Conservation (phyloP, 768 basidiomycete species). For the Mycena belliarum region DNA sequence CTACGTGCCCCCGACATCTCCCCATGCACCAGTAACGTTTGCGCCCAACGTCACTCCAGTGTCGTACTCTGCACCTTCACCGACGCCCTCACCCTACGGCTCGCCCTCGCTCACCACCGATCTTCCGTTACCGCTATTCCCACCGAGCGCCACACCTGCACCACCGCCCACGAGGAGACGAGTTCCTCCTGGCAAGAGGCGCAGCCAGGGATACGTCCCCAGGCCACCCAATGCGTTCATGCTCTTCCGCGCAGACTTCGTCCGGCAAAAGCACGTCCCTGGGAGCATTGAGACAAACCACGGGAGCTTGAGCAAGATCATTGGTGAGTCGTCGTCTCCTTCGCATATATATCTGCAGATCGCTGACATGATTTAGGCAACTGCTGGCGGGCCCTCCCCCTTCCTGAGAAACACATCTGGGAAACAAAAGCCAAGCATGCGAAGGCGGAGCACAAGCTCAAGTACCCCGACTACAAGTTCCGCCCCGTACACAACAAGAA, state of each 20-base stretch:
- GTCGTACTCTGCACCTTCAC: constrained; percentile 41
- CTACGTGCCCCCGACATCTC: constrained; percentile 43
- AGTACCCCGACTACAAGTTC: constrained; percentile 69
- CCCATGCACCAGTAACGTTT: constrained; percentile 47
- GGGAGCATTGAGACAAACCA: constrained; percentile 79
- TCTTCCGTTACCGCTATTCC: constrained; percentile 48
- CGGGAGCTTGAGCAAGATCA: constrained; percentile 72
- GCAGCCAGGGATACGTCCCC: constrained; percentile 66
- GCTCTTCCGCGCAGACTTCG: constrained; percentile 82
- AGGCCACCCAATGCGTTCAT: constrained; percentile 87
- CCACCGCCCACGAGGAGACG: constrained; percentile 46
- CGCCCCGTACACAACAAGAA: constrained; percentile 53
- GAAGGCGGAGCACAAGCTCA: constrained; percentile 69
- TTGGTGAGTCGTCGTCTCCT: constrained; percentile 45
- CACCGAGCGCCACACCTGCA: constrained; percentile 46
- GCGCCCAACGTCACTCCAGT: constrained; percentile 63
- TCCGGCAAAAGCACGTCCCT: constrained; percentile 77
- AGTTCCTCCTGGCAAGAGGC: constrained; percentile 61
- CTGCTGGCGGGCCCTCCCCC: constrained; percentile 73
- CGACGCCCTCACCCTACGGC: constrained; percentile 20
- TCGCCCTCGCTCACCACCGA: constrained; percentile 33
- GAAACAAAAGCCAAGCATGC: constrained; percentile 71
- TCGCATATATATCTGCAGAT: not conserved
- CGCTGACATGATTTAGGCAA: constrained; percentile 48
- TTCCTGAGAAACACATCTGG: constrained; percentile 73